Percentiles rank a stretch among this genome's conserved stretches.
Conservation (phyloP, 495 filamentous ascomycete genomes). For the Staphylotrichum longicolle region DNA sequence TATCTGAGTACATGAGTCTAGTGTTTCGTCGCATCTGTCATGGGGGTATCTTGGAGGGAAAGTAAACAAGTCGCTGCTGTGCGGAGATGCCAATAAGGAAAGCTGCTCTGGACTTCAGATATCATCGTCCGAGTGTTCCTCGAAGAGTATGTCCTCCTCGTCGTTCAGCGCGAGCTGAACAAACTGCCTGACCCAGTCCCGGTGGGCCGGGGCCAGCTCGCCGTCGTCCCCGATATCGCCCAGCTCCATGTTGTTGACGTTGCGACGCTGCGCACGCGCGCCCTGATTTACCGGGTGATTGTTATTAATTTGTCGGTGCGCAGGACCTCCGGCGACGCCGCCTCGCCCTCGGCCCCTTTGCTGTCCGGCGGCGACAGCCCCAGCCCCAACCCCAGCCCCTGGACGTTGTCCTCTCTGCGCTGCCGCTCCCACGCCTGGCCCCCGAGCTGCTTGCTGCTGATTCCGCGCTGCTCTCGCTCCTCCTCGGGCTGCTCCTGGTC, state of each 20-base stretch:
- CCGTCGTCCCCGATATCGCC: constrained; percentile 11
- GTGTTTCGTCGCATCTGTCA: neutral
- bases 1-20: neutral
- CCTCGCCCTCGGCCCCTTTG: constrained; percentile 20
- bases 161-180: constrained; percentile 54
- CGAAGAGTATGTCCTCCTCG: constrained; percentile 47
- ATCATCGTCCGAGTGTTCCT: constrained; percentile 32
- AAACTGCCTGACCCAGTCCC: constrained; percentile 53
- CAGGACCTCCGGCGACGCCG: constrained; percentile 24
- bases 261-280: constrained; percentile 24
- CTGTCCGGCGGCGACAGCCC: constrained; percentile 9
- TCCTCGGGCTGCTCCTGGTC: constrained; percentile 11
- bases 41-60: constrained; percentile 1
- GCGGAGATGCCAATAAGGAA: neutral
- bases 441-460: constrained; percentile 16
- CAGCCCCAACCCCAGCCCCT: constrained; percentile 11
- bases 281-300: constrained; percentile 29
- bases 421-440: constrained; percentile 5
- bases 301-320: constrained; percentile 32
- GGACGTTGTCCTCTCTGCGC: constrained; percentile 17
- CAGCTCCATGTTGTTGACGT: constrained; percentile 23
- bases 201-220: constrained; percentile 38
- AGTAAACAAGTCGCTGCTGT: neutral
- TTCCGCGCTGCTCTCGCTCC: constrained; percentile 9
- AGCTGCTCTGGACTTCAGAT: neutral